A percentile compares a stretch with the other conserved stretches of the same genome.
Conservation (phyloP, 2,329 filamentous ascomycete genomes). For the Bipolaris zeicola region DNA sequence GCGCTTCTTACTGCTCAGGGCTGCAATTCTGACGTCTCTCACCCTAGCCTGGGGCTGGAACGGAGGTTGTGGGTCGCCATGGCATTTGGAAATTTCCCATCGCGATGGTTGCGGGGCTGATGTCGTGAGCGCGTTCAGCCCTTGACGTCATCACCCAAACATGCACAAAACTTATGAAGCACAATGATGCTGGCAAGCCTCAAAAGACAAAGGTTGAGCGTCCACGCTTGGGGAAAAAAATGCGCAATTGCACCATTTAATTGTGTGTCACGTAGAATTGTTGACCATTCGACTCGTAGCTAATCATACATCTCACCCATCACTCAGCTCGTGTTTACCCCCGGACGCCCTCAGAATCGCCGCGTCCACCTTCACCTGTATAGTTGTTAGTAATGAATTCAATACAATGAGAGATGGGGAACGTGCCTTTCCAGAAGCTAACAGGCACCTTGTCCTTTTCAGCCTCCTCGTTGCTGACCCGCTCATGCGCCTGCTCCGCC, state of each 20-base stretch:
- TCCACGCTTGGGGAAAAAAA: background rate
- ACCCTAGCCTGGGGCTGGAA: background rate
- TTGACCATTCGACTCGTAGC: background rate
- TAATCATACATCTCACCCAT: conserved; percentile 9
- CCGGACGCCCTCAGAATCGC: conserved; percentile 19
- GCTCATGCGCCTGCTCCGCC: conserved; percentile 50
- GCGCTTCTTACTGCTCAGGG: background rate
- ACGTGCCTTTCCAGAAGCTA: conserved; percentile 50
- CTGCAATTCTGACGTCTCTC: background rate
- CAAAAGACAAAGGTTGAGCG: background rate
- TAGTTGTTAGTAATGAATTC: conserved; percentile 13
- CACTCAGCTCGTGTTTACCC: background rate
- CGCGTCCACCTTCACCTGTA: conserved; percentile 36
- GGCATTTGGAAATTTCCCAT: conserved; percentile 40
- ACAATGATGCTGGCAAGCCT: background rate
- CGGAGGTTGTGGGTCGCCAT: conserved; percentile 20
- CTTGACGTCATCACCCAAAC: conserved; percentile 21
- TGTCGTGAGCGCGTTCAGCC: conserved; percentile 5
- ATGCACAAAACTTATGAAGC: conserved; percentile 25
- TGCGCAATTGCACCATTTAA: background rate
- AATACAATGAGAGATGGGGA: background rate
- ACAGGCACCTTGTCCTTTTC: conserved; percentile 50
- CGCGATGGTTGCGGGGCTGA: conserved; percentile 11
- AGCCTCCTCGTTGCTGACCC: conserved; percentile 45
- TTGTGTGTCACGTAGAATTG: background rate